Conservation (phyloP, 192 early-diverging fungal genomes). For the Coemansia furcata region DNA sequence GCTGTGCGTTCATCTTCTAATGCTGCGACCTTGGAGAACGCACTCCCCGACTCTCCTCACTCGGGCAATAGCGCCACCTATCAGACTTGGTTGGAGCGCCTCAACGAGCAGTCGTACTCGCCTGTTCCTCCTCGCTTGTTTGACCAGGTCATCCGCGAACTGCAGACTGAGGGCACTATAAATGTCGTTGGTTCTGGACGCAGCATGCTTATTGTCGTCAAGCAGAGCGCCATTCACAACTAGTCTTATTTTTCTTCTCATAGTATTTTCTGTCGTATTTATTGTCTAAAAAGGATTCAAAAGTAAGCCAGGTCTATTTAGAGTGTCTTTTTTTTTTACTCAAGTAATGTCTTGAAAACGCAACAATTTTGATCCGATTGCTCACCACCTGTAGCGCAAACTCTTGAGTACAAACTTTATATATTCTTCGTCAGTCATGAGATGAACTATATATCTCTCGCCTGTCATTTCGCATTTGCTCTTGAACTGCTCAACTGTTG, state of each 20-base stretch:
- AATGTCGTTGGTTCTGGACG: constrained; percentile 45
- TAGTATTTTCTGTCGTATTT: not conserved
- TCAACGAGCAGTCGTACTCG: constrained; percentile 46
- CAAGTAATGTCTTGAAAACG: too few species aligned
- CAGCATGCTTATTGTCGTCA: constrained; percentile 42
- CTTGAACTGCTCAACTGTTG: not conserved
- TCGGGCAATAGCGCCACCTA: constrained; percentile 23
- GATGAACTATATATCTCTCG: not conserved
- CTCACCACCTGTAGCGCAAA: too few species aligned
- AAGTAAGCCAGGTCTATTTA: too few species aligned
- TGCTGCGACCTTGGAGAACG: not conserved
- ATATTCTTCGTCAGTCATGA: not conserved
- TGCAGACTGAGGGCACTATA: constrained; percentile 56
- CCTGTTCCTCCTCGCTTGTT: constrained; percentile 56
- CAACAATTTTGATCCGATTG: too few species aligned
- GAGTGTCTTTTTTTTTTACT: too few species aligned
- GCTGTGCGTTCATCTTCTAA: constrained; percentile 38
- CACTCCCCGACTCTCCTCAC: constrained; percentile 19
- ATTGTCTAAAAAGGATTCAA: too few species aligned
- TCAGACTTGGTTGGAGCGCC: constrained; percentile 44
- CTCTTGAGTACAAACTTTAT: not conserved
- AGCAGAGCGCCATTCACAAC: constrained; percentile 34
- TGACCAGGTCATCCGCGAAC: constrained; percentile 56
- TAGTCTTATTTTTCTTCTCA: not conserved
- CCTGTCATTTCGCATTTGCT: not conserved